Evolutionary conservation across 148 eudicot species (phyloP).

Genomic region (Dysphania ambrosioides): DNA sequence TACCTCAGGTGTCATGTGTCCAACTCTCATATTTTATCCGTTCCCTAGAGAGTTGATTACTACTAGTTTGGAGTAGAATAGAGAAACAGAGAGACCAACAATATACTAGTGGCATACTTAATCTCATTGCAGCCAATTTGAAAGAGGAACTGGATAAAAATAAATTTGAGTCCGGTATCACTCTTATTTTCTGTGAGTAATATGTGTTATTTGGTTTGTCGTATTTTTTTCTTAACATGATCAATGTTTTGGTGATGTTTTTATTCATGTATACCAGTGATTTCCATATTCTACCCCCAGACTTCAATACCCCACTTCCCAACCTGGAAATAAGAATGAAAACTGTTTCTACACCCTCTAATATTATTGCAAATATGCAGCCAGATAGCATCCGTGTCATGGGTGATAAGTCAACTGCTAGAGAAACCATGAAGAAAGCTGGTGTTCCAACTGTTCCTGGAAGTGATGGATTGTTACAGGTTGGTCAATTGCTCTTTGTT

Average conservation of each 20-base stretch:
- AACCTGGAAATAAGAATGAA: not conserved
- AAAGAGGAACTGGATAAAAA: not conserved
- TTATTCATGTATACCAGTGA: not conserved
- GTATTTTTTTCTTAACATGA: not conserved
- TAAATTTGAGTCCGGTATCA: not conserved
- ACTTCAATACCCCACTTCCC: not conserved
- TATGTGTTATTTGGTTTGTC: not conserved
- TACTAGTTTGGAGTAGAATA: not conserved
- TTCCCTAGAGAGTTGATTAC: not conserved
- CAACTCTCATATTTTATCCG: not conserved
- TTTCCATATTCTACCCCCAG: not conserved
- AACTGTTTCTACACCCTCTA: not conserved
- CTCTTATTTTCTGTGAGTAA: not conserved
- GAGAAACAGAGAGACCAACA: not conserved
- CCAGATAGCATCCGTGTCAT: conserved; percentile 93
- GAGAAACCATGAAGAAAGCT: conserved; percentile 98
- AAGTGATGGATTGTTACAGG: conserved; percentile 91
- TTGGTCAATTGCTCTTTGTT: conserved; percentile 11
- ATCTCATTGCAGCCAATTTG: not conserved
- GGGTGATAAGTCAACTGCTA: conserved; percentile 97
- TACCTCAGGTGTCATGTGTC: not conserved
- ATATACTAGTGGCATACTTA: not conserved
- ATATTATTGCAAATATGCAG: conserved; percentile 38
- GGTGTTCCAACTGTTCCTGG: conserved; percentile 99
- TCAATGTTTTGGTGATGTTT: not conserved